These are phyloP conservation scores for Cyclotella choctawhatcheeana DNA, from an alignment of 108 stramenopile genomes.

Conservation along the genomic window DNA sequence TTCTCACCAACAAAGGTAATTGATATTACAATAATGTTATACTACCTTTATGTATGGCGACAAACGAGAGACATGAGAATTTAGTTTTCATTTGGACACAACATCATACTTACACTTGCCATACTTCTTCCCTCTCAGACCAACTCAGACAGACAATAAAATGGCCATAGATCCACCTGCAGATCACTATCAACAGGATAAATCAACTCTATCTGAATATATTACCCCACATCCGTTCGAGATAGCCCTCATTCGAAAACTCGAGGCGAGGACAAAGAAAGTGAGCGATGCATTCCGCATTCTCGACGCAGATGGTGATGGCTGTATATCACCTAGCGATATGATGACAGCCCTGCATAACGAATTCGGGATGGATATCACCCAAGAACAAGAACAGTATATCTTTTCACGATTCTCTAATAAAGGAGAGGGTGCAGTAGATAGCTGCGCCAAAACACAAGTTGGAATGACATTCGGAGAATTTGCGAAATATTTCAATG, in stretches of 20 bases:
- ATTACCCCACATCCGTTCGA: constrained; percentile 28
- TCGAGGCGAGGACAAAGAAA: constrained; percentile 23
- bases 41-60: too few species aligned
- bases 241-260: constrained; percentile 42
- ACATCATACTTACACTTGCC: background rate
- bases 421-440: background rate
- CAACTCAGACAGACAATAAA: background rate
- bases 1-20: too few species aligned
- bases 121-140: background rate
- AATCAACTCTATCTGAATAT: background rate
- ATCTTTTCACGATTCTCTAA: constrained; percentile 17
- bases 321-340: constrained; percentile 29
- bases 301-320: constrained; percentile 46
- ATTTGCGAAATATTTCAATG: constrained; percentile 40
- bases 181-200: background rate
- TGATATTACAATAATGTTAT: too few species aligned
- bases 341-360: constrained; percentile 44
- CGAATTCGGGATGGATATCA: constrained; percentile 41
- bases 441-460: background rate
- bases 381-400: constrained; percentile 27
- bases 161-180: constrained; percentile 32
- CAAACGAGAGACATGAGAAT: too few species aligned
- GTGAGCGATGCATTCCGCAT: constrained; percentile 48
- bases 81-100: too few species aligned
- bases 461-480: constrained; percentile 35